A percentile compares a stretch with the other conserved stretches of the same genome.
phyloP scores from a whole-genome alignment of 2,329 filamentous ascomycete genomes.

The Fusarium sp. region DNA sequence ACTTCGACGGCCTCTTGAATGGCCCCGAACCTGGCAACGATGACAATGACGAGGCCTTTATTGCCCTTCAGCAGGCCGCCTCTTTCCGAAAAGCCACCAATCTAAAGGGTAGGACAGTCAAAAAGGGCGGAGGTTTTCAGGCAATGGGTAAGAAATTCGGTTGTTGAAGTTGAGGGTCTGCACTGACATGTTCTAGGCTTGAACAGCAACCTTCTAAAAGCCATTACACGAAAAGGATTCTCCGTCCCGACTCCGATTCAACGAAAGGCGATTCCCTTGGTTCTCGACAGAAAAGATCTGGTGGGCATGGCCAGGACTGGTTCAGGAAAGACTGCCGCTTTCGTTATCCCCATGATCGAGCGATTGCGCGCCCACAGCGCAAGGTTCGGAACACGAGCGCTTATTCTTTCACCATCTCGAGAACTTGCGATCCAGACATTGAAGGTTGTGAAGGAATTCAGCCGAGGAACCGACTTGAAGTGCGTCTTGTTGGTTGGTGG shows the following conservation, averaged over 20 bases:
- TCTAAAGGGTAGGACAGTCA: slow-evolving; percentile 86
- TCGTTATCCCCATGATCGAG: slow-evolving; percentile 99
- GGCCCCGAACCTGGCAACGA: slow-evolving; percentile 62
- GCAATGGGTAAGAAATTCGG: slow-evolving; percentile 77
- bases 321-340: slow-evolving; percentile 97
- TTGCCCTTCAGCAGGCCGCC: slow-evolving; percentile 87
- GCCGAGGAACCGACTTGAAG: slow-evolving; percentile 90
- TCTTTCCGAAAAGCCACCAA: slow-evolving; percentile 89
- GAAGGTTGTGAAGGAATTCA: slow-evolving; percentile 96
- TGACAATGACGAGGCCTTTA: slow-evolving; percentile 88
- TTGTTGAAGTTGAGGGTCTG: background rate
- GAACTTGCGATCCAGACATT: slow-evolving; percentile 95
- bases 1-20: slow-evolving; percentile 75
- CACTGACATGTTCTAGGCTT: slow-evolving; percentile 68
- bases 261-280: slow-evolving; percentile 93
- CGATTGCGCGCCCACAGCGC: slow-evolving; percentile 89
- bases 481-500: slow-evolving; percentile 93
- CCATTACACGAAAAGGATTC: slow-evolving; percentile 94
- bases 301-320: slow-evolving; percentile 99
- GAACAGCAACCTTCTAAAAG: slow-evolving; percentile 86
- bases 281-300: slow-evolving; percentile 93
- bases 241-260: slow-evolving; percentile 97
- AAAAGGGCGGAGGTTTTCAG: slow-evolving; percentile 97
- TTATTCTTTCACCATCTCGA: slow-evolving; percentile 92
- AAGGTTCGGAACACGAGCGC: slow-evolving; percentile 85